phyloP scores from a whole-genome alignment of 257 asterid species.

The Anisodus tanguticus region DNA sequence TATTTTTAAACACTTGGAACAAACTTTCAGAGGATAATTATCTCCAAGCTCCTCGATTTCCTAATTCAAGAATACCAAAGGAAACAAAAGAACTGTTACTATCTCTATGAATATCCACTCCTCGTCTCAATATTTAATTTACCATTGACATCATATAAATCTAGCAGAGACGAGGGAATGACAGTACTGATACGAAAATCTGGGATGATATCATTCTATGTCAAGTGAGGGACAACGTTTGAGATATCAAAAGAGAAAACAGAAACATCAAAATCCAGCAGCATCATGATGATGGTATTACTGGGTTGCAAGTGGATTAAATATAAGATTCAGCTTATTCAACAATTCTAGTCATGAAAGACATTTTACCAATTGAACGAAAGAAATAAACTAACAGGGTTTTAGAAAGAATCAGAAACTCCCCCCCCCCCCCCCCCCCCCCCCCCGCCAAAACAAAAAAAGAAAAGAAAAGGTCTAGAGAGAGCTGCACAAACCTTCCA shows the following conservation, averaged over 20 bases:
- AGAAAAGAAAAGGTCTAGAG: neutral
- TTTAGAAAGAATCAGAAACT: neutral
- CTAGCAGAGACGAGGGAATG: constrained; percentile 1
- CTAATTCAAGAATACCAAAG: neutral
- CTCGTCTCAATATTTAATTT: neutral
- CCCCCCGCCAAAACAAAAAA: neutral
- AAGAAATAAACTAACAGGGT: constrained; percentile 26
- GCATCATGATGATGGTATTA: constrained; percentile 6
- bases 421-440: neutral
- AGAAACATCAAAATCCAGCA: constrained; percentile 9
- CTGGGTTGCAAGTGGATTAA: constrained; percentile 11
- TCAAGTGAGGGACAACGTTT: neutral
- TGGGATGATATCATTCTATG: neutral
- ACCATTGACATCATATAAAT: neutral
- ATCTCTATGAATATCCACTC: neutral
- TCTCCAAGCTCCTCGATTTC: neutral
- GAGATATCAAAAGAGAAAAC: neutral
- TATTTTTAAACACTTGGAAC: neutral
- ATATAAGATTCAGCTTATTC: constrained; percentile 23
- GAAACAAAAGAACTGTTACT: neutral
- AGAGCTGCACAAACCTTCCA: constrained; percentile 75
- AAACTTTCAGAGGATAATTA: constrained; percentile 1
- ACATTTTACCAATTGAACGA: constrained; percentile 27
- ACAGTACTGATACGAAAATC: constrained; percentile 17
- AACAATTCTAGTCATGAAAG: constrained; percentile 14